These are phyloP conservation scores for Wickerhamomyces chambardii DNA, from an alignment of 805 yeast species.

Conservation along the genomic window DNA sequence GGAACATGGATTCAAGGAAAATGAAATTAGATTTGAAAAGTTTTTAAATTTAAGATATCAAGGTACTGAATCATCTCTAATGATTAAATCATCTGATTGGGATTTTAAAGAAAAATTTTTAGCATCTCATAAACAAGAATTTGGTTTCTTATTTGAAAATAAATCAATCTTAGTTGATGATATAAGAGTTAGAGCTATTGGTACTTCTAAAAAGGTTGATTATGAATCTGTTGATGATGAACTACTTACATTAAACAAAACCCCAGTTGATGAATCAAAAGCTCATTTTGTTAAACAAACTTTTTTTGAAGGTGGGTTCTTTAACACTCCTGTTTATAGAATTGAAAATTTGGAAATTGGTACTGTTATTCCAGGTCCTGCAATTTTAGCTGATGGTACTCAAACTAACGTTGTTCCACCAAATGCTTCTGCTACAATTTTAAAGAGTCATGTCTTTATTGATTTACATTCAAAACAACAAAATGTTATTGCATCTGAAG, in stretches of 20 bases:
- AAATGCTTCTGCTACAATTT: conserved; percentile 40
- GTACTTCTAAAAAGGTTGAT: conserved; percentile 37
- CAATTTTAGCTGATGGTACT: conserved; percentile 69
- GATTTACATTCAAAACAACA: conserved; percentile 12
- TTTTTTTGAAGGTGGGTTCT: conserved; percentile 45
- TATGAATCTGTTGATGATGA: conserved; percentile 45
- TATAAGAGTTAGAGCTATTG: conserved; percentile 65
- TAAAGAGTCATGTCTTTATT: conserved; percentile 56
- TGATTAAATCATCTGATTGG: conserved; percentile 35
- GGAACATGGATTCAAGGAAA: conserved; percentile 44
- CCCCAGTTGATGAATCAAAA: conserved; percentile 15
- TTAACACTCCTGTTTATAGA: conserved; percentile 44
- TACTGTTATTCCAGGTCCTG: conserved; percentile 54
- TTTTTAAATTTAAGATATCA: conserved; percentile 72
- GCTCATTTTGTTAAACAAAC: conserved; percentile 33
- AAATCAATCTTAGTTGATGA: conserved; percentile 62
- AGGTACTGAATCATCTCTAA: conserved; percentile 85
- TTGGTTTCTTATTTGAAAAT: conserved; percentile 56
- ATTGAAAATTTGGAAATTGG: conserved; percentile 49
- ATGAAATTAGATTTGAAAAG: conserved; percentile 44
- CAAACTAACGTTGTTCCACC: conserved; percentile 76
- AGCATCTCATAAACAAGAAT: conserved; percentile 55
- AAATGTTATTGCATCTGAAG: conserved; percentile 4
- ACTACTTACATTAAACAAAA: conserved; percentile 24
- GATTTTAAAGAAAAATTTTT: conserved; percentile 38